Evolutionary conservation across 495 filamentous ascomycete genomes (phyloP), one percentile per base, ranked within the genome.

Genomic region (Neurospora sp.): DNA sequence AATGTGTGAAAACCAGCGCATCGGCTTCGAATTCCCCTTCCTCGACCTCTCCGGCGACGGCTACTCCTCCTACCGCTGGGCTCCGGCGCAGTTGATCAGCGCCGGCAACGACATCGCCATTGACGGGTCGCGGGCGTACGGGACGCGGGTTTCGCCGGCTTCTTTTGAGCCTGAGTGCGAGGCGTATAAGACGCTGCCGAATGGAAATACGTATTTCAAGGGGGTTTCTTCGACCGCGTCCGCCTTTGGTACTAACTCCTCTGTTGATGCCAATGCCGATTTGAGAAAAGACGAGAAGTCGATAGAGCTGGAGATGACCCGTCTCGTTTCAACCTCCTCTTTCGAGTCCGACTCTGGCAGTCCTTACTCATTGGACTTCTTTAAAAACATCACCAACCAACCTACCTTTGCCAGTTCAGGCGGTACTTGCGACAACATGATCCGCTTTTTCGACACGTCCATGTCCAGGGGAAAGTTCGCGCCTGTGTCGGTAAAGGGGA

Each of bases 11-110:
- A 41, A 41, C 12, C 66, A 85, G 83, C 79, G 82, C 9, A 79
- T 81, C n/a, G 82, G 82, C 3, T 79, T 84, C 41, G 83, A 85
- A 79, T 85, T 85, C 74, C 83, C 83, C 12, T 85, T 84, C 74
- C n/a, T 85, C 12, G 81, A 82, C 70, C 75, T 82, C 48, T 70
- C 81, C 5, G 77, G 77, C 39, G 78, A 82, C 66, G 82, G 82
- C 0, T 74, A 80, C 70, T 77, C 79, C 1, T 81, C 82, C 9
- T 85, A 82, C 76, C 82, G 82, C 44, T 85, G 83, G 83, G 80
- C 80, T 4, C 79, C 79, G 4, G 77, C 76, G 2, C 81, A 81
- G 73, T 73, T 85, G 18, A 84, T 85, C 72, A 80, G 76, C 7
- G 77, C 76, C 0, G 42, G 39, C 46, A 82, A 84, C 72, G 39